Percentiles rank a stretch among this genome's conserved stretches.
phyloP scores from a whole-genome alignment of 139 green algal species.

The Tetradesmus obliquus region DNA sequence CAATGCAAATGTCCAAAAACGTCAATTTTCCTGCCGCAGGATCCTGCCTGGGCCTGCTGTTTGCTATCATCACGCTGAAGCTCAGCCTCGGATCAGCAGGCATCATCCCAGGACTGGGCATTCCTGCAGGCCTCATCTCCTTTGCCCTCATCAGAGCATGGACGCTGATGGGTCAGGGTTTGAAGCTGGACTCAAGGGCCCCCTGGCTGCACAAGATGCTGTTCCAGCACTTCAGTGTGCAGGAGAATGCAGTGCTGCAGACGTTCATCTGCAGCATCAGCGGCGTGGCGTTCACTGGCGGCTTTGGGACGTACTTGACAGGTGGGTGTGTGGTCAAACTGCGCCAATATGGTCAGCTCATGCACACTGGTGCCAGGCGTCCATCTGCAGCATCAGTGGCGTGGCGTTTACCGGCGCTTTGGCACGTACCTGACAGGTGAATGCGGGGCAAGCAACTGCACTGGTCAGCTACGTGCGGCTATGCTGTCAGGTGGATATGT shows the following conservation, averaged over 20 bases:
- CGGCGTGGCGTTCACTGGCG: slow-evolving; percentile 6
- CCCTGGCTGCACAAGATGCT: slow-evolving; percentile 7
- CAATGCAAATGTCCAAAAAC: background rate
- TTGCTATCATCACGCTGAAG: slow-evolving; percentile 43
- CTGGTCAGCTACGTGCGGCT: too few species aligned
- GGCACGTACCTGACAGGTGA: too few species aligned
- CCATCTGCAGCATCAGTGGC: background rate
- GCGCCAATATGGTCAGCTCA: too few species aligned
- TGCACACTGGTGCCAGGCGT: too few species aligned
- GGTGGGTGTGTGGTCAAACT: too few species aligned
- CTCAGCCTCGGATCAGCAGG: slow-evolving; percentile 45
- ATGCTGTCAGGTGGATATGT: too few species aligned
- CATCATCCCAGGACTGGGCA: slow-evolving; percentile 52
- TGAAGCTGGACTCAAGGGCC: background rate
- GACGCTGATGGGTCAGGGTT: background rate
- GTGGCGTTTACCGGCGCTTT: too few species aligned
- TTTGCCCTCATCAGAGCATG: slow-evolving; percentile 35
- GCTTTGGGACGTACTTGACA: slow-evolving; percentile 45
- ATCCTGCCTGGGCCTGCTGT: slow-evolving; percentile 19
- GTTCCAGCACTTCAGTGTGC: slow-evolving; percentile 35
- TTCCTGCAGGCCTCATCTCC: slow-evolving; percentile 49
- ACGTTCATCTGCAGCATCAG: slow-evolving; percentile 43
- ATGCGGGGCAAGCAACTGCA: too few species aligned
- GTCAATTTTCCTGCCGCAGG: slow-evolving; percentile 22
- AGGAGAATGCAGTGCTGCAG: slow-evolving; percentile 48